Evolutionary conservation across 352 stramenopile species (phyloP).

Genomic region (Phytophthora sojae): DNA sequence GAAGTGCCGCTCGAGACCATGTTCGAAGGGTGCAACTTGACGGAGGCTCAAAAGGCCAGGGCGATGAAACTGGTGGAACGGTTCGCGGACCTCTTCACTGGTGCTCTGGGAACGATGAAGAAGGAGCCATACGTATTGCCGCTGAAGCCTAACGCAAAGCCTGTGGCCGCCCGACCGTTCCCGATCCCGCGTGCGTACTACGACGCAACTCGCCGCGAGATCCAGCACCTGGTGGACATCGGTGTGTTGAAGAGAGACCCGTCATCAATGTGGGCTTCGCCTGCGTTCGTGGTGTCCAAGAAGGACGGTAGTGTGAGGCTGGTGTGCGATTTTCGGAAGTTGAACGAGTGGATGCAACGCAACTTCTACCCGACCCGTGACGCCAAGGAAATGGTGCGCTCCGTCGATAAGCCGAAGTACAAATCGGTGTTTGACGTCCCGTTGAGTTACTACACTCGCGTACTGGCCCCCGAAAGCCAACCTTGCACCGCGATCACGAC

Average conservation of each 20-base stretch:
- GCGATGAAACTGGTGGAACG: background rate
- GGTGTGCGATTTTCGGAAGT: background rate
- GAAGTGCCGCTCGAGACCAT: background rate
- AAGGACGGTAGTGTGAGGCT: background rate
- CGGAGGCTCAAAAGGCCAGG: background rate
- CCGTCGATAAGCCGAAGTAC: background rate
- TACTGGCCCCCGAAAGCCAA: background rate
- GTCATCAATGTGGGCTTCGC: background rate
- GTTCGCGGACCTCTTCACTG: background rate
- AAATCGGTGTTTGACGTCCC: background rate
- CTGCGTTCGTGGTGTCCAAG: background rate
- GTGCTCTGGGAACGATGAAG: background rate
- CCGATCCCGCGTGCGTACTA: background rate
- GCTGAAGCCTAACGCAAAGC: background rate
- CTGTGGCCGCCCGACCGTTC: background rate
- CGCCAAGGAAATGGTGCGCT: background rate
- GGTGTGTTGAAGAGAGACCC: background rate
- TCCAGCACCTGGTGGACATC: background rate
- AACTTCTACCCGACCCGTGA: background rate
- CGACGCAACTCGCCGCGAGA: background rate
- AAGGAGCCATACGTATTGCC: background rate
- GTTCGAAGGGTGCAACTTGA: background rate
- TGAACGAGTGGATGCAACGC: background rate
- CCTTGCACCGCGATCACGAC: background rate
- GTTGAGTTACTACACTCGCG: constrained; percentile 1